Base-by-base conservation (phyloP, 2,329 filamentous ascomycete genomes). In the Davidsoniella neocaledoniae region DNA sequence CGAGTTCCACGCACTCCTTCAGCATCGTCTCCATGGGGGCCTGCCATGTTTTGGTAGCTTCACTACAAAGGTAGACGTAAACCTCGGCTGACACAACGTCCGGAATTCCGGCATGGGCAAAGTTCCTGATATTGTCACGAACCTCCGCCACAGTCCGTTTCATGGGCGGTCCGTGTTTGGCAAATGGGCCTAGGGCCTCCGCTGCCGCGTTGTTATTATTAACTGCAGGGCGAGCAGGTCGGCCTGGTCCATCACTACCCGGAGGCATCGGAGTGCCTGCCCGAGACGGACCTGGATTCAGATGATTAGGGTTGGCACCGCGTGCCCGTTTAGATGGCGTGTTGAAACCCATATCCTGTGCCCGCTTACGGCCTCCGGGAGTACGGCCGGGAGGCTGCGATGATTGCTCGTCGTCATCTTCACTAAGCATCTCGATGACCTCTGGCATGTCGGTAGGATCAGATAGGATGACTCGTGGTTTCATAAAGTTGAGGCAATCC, bases 21-120 rank as follows among this genome's bases (percentile, higher is more conserved):
- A 76, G 60, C 43, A 77, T 75, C 0, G 57, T 64, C 0, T 68
- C 58, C 43, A 79, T 66, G 0, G 77, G 77, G 0, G 57, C 57
- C 1, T 68, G 58, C 81, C 81, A 85, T 1, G 74, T 71, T 6
- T 61, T 58, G 1, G 83, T 71, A 0, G 73, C 72, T n/a, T 73
- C 63, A 14, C 68, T 64, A 43, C 74, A 77, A 14, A 83, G 65
- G 0, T 67, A 66, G 25, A 78, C 71, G 19, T 79, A 76, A 0
- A 81, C 77, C 37, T 75, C 72, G 0, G 74, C 70, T 0, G 78
- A 72, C 0, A 77, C 72, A 0, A 77, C 67, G 5, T 73, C 71
- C 0, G 76, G 77, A 55, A 79, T 68, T 0, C 79, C 77, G 0
- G 75, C 71, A 16, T 67, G 68, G 23, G 71, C 73, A 10, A 74